phyloP scores from a whole-genome alignment of 371 early-diverging fungal genomes.

The Conidiobolus incongruus region DNA sequence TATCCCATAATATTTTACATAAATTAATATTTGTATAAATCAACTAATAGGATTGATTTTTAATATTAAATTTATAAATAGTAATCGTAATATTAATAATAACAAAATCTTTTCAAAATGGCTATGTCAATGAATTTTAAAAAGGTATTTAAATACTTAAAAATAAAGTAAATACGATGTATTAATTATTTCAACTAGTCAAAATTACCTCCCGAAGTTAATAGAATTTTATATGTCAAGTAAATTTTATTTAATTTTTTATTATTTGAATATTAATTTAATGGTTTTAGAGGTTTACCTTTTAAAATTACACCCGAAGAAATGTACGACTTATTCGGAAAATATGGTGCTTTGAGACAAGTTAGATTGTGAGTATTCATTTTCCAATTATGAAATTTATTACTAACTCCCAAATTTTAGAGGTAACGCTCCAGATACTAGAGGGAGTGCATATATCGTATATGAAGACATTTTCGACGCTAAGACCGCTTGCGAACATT shows the following conservation, averaged over 20 bases:
- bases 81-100: no score
- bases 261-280: background rate
- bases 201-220: constrained; percentile 82
- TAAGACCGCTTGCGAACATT: constrained; percentile 85
- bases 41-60: no score
- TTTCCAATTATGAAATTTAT: no score
- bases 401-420: constrained; percentile 8
- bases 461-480: constrained; percentile 96
- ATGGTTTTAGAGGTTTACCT: constrained; percentile 50
- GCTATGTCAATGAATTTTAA: constrained; percentile 9
- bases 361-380: constrained; percentile 48
- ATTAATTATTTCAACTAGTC: constrained; percentile 15
- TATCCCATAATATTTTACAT: no score
- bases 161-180: background rate
- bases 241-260: no score
- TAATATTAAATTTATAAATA: no score
- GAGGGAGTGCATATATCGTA: constrained; percentile 87
- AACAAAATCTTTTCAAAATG: no score
- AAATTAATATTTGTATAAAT: no score
- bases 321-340: constrained; percentile 92
- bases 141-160: constrained; percentile 1
- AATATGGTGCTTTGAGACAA: constrained; percentile 90
- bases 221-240: constrained; percentile 73
- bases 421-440: constrained; percentile 67
- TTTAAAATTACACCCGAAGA: constrained; percentile 88